Conservation (phyloP, 495 filamentous ascomycete genomes). For the Xylaria acuta region DNA sequence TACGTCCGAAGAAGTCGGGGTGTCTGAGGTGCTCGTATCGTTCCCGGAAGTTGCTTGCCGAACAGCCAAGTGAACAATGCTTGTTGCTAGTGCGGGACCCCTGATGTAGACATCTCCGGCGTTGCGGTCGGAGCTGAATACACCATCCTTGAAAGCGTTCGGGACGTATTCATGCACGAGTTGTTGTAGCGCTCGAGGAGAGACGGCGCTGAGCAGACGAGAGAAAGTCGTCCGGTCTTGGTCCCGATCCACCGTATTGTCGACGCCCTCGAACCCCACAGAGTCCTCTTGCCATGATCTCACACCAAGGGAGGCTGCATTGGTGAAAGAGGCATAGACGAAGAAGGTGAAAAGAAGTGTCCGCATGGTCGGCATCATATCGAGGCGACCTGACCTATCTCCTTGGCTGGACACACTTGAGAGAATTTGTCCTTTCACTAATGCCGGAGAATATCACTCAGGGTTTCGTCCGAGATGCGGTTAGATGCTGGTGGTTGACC, state of each 20-base stretch:
- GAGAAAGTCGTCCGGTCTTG: slow-evolving; percentile 42
- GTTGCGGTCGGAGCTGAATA: slow-evolving; percentile 44
- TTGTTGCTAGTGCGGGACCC: slow-evolving; percentile 42
- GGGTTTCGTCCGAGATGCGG: background rate
- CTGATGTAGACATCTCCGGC: slow-evolving; percentile 41
- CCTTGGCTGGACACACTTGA: background rate
- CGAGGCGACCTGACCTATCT: background rate
- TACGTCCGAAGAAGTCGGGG: slow-evolving; percentile 27
- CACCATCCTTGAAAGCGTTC: slow-evolving; percentile 44
- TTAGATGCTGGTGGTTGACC: background rate
- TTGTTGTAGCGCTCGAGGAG: slow-evolving; percentile 45
- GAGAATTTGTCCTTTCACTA: background rate
- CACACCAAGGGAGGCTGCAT: slow-evolving; percentile 36
- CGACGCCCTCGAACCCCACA: slow-evolving; percentile 16
- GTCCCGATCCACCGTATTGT: slow-evolving; percentile 15
- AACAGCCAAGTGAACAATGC: slow-evolving; percentile 46
- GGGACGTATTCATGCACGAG: slow-evolving; percentile 50
- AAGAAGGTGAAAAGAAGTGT: slow-evolving; percentile 37
- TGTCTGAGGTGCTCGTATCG: slow-evolving; percentile 33
- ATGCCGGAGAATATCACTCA: background rate
- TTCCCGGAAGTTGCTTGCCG: slow-evolving; percentile 41
- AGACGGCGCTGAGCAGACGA: slow-evolving; percentile 41
- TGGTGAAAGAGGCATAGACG: slow-evolving; percentile 40
- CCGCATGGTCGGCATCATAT: slow-evolving; percentile 12
- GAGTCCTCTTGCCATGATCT: slow-evolving; percentile 25